Percentiles rank a stretch among this genome's conserved stretches.
phyloP scores from a whole-genome alignment of 495 filamentous ascomycete species.

The Talaromyces proteolyticus region DNA sequence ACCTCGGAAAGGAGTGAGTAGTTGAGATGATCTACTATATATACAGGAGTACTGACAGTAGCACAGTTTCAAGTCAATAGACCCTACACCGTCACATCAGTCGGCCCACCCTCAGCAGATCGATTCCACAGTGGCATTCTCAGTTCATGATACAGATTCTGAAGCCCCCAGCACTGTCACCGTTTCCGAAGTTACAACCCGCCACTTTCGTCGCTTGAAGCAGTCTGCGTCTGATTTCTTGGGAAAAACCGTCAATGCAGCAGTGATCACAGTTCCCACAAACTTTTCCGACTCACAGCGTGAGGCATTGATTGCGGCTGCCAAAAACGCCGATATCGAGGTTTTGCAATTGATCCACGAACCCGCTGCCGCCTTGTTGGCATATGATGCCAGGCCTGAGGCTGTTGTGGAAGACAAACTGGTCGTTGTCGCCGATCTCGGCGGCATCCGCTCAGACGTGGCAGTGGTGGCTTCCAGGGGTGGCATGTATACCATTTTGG shows the following conservation, averaged over 20 bases:
- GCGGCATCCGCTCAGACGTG: slow-evolving; percentile 88
- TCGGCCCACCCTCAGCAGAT: slow-evolving; percentile 83
- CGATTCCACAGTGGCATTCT: slow-evolving; percentile 73
- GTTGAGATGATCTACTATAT: not conserved
- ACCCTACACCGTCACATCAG: slow-evolving; percentile 89
- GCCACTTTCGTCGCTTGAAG: slow-evolving; percentile 77
- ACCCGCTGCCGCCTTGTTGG: slow-evolving; percentile 84
- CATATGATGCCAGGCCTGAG: slow-evolving; percentile 85
- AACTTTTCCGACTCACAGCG: slow-evolving; percentile 86
- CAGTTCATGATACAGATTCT: slow-evolving; percentile 67
- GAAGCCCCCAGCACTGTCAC: slow-evolving; percentile 65
- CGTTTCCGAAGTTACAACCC: slow-evolving; percentile 79
- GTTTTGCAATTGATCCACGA: slow-evolving; percentile 90
- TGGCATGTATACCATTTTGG: slow-evolving; percentile 93
- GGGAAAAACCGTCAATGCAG: slow-evolving; percentile 85
- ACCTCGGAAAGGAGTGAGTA: slow-evolving; percentile 80
- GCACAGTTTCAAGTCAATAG: slow-evolving; percentile 80
- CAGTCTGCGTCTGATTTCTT: slow-evolving; percentile 85
- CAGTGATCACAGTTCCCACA: slow-evolving; percentile 89
- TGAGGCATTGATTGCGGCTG: slow-evolving; percentile 68
- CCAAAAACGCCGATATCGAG: slow-evolving; percentile 77
- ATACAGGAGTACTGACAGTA: not conserved
- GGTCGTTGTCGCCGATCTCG: slow-evolving; percentile 86
- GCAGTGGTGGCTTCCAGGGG: slow-evolving; percentile 84
- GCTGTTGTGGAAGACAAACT: slow-evolving; percentile 74